Evolutionary conservation across 2,329 filamentous ascomycete species (phyloP).

Genomic region (Fusarium incarnatum): DNA sequence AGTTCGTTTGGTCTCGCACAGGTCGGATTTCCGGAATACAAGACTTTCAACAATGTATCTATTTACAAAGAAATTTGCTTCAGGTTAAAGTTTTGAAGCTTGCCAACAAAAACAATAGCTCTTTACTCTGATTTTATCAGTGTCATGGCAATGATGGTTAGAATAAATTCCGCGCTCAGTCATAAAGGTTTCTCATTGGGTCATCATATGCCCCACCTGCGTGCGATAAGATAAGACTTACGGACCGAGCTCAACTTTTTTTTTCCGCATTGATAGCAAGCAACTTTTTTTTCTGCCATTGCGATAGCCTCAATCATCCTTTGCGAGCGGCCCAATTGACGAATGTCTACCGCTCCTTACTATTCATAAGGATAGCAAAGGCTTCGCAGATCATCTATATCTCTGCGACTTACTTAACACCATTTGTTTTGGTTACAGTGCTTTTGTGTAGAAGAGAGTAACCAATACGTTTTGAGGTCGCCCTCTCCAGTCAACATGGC

Average conservation of each 20-base stretch:
- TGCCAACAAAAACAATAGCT: not conserved
- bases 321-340: slow-evolving; percentile 37
- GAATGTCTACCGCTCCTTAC: slow-evolving; percentile 28
- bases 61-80: not conserved
- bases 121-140: not conserved
- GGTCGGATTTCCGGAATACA: not conserved
- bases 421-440: slow-evolving; percentile 2
- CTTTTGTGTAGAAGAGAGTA: not conserved
- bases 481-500: slow-evolving; percentile 59
- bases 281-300: slow-evolving; percentile 42
- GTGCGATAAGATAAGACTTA: slow-evolving; percentile 16
- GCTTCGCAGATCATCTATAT: not conserved
- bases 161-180: slow-evolving; percentile 1
- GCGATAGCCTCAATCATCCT: slow-evolving; percentile 48
- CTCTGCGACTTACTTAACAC: not conserved
- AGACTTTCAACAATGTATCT: not conserved
- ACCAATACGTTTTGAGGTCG: slow-evolving; percentile 7
- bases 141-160: not conserved
- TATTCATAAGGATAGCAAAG: slow-evolving; percentile 18
- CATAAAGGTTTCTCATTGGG: slow-evolving; percentile 27
- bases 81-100: not conserved
- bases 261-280: slow-evolving; percentile 38
- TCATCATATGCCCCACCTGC: not conserved
- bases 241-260: slow-evolving; percentile 43
- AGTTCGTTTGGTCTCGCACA: slow-evolving; percentile 8